Evolutionary conservation across 192 early-diverging fungal genomes (phyloP).

Genomic region (Backusella mclennaniae): DNA sequence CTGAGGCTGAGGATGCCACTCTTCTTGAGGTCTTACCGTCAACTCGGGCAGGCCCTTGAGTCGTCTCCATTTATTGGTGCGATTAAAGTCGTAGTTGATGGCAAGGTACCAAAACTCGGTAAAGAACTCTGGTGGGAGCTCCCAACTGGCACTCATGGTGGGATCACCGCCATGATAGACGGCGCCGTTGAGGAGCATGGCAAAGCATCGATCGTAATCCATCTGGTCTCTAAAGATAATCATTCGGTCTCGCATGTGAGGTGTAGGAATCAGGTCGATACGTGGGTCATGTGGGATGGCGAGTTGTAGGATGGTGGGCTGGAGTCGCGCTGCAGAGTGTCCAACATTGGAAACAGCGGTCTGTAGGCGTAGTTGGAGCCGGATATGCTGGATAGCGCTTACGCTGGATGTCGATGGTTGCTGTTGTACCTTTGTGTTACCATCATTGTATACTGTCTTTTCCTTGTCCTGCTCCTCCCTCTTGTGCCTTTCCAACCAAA

Average conservation of each 20-base stretch:
- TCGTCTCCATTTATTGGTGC: slow-evolving; percentile 34
- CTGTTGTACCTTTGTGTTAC: not conserved
- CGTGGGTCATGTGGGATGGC: slow-evolving; percentile 38
- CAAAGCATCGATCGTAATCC: slow-evolving; percentile 36
- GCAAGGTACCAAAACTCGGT: slow-evolving; percentile 28
- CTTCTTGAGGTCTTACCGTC: not conserved
- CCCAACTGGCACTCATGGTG: slow-evolving; percentile 29
- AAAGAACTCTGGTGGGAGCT: slow-evolving; percentile 29
- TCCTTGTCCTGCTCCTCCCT: not conserved
- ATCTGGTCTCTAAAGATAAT: slow-evolving; percentile 36
- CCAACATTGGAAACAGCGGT: slow-evolving; percentile 10
- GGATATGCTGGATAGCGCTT: slow-evolving; percentile 27
- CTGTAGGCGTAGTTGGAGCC: slow-evolving; percentile 31
- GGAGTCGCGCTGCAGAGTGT: slow-evolving; percentile 19
- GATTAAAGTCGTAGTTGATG: slow-evolving; percentile 25
- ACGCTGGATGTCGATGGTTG: not conserved
- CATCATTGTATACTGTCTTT: not conserved
- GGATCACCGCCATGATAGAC: slow-evolving; percentile 37
- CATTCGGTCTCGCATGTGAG: slow-evolving; percentile 40
- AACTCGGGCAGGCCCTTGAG: slow-evolving; percentile 25
- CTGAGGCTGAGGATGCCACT: not conserved
- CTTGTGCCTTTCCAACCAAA: not conserved
- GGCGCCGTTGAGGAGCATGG: slow-evolving; percentile 25
- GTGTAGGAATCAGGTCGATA: slow-evolving; percentile 33
- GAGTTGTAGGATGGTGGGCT: slow-evolving; percentile 31